A percentile compares a stretch with the other conserved stretches of the same genome.
phyloP scores from a whole-genome alignment of 257 asterid species.

The Solanum ossicruentum region DNA sequence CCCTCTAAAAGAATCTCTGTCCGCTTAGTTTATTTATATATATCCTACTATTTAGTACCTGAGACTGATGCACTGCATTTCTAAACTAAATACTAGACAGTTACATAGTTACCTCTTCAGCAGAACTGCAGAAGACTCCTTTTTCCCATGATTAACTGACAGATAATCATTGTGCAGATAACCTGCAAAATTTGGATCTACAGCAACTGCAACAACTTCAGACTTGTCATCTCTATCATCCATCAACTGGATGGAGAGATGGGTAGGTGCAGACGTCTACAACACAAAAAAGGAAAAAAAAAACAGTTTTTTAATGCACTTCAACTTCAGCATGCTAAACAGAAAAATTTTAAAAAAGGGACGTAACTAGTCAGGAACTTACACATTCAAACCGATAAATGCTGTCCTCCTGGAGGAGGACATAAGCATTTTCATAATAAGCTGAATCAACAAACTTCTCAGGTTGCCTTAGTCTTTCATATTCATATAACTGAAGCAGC shows the following conservation, averaged over 20 bases:
- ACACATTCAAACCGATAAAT: conserved; percentile 49
- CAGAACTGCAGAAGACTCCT: conserved; percentile 55
- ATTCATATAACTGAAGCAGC: conserved; percentile 32
- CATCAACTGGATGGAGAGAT: conserved; percentile 80
- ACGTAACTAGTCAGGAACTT: conserved; percentile 22
- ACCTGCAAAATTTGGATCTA: conserved; percentile 74
- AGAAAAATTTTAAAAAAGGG: background rate
- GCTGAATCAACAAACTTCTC: conserved; percentile 29
- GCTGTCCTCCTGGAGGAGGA: conserved; percentile 30
- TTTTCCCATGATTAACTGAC: conserved; percentile 46
- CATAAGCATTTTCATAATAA: conserved; percentile 35
- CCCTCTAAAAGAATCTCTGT: background rate
- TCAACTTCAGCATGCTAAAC: background rate
- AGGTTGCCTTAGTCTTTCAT: conserved; percentile 30
- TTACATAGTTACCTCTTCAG: conserved; percentile 53
- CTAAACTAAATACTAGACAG: background rate
- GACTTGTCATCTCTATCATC: conserved; percentile 81
- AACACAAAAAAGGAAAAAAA: conserved; percentile 3
- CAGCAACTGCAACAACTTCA: conserved; percentile 89
- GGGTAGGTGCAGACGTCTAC: conserved; percentile 62
- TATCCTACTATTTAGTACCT: background rate
- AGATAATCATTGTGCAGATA: conserved; percentile 76
- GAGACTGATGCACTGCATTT: background rate
- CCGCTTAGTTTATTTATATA: background rate
- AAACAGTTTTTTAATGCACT: conserved; percentile 9